Conservation (phyloP, 164 flowering plant genomes). For the Vitis rotundifolia region DNA sequence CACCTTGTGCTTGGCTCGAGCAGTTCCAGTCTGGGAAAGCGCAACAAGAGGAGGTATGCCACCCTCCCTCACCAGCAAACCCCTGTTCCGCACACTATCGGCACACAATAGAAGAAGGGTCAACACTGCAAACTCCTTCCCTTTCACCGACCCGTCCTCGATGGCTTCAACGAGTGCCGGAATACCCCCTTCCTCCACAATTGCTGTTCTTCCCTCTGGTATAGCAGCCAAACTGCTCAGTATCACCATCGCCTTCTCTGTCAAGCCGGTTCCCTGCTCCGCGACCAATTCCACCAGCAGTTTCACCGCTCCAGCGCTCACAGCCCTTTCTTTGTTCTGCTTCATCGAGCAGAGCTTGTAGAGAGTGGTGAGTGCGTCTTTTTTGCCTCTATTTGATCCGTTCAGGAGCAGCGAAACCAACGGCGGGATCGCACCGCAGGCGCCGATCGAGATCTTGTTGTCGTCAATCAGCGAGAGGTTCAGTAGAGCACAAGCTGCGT, state of each 20-base stretch:
- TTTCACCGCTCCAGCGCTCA: slow-evolving; percentile 82
- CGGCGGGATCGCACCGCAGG: slow-evolving; percentile 94
- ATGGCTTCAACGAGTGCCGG: slow-evolving; percentile 87
- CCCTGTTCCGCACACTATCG: slow-evolving; percentile 63
- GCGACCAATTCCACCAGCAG: slow-evolving; percentile 75
- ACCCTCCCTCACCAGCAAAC: slow-evolving; percentile 88
- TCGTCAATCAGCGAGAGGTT: slow-evolving; percentile 78
- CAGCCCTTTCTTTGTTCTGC: slow-evolving; percentile 88
- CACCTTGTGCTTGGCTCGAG: slow-evolving; percentile 92
- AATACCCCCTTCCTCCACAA: slow-evolving; percentile 89
- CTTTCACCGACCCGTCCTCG: slow-evolving; percentile 82
- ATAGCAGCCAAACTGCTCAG: slow-evolving; percentile 75
- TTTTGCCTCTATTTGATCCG: slow-evolving; percentile 82
- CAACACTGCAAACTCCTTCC: slow-evolving; percentile 89
- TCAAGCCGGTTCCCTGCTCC: slow-evolving; percentile 72
- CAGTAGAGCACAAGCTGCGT: slow-evolving; percentile 89
- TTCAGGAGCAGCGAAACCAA: slow-evolving; percentile 67
- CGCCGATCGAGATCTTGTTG: slow-evolving; percentile 83
- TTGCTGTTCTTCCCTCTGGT: slow-evolving; percentile 51
- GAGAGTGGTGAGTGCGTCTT: slow-evolving; percentile 88
- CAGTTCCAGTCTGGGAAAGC: slow-evolving; percentile 76
- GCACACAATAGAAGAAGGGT: slow-evolving; percentile 75
- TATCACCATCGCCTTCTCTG: slow-evolving; percentile 97
- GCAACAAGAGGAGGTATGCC: slow-evolving; percentile 93
- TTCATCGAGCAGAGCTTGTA: slow-evolving; percentile 75